Evolutionary conservation across 2,329 filamentous ascomycete species (phyloP), one percentile per base, ranked within the genome.

Genomic region (Scleromitrula shiraiana): DNA sequence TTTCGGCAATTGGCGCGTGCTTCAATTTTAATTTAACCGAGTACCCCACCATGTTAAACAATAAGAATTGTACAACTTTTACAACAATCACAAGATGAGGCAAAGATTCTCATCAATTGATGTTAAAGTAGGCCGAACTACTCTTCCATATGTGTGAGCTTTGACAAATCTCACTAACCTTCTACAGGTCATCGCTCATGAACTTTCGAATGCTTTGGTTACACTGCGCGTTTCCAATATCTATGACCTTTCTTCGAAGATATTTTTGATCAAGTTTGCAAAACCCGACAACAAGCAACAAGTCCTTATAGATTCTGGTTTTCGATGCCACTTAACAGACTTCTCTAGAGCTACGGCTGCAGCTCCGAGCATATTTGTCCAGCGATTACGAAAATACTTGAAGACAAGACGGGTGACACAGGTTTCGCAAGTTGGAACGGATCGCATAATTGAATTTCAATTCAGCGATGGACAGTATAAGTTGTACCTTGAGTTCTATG

Each of bases 181-280:
- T 20, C 12, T 17, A 8, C 23, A 95, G 88, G 88, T 95, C 68
- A 94, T 97, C 64, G 85, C 89, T 49, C 88, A 95, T 65, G 93
- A 98, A 76, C 85, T 98, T 53, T 83, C 88, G 51, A 73, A 78
- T 54, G 78, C 76, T 55, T 76, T 98, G 46, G 79, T 84, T 50
- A 80, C 80, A 50, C 75, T 97, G 53, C 86, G 93, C 54, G 78
- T 97, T 42, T 81, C 87, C 53, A 98, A 98, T 64, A 83, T 96
- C 65, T 97, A 98, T 71, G 93, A 98, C 66, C 80, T 98, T 51
- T 95, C 88, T 53, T 89, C 89, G 56, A 89, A 91, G 64, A 96
- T 97, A 62, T 88, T 97, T 63, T 82, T 97, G 22, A 78, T 98
- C 67, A 97, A 96, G 65, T 93, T 98, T 64, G 82, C 89, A 47